These are phyloP conservation scores for Sisymbrium irio DNA, from an alignment of 345 rosid species.

Conservation along the genomic window DNA sequence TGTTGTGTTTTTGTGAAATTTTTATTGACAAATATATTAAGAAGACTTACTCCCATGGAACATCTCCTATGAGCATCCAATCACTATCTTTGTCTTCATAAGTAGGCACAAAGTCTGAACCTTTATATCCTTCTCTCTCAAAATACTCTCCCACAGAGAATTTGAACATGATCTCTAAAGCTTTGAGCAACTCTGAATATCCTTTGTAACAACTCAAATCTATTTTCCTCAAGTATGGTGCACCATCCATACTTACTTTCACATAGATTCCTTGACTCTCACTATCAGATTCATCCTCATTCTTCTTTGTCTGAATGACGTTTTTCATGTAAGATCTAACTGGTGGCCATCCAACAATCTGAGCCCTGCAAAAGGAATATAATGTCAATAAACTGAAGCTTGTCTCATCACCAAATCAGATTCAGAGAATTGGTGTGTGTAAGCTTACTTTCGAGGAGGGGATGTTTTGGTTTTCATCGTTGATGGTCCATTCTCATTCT, in stretches of 20 bases:
- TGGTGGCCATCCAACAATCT: constrained; percentile 94
- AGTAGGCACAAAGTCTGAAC: constrained; percentile 65
- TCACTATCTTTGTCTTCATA: constrained; percentile 88
- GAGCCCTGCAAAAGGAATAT: constrained; percentile 48
- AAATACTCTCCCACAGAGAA: constrained; percentile 52
- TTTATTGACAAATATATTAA: background rate
- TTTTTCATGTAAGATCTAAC: constrained; percentile 78
- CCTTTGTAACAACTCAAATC: constrained; percentile 55
- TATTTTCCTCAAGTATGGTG: constrained; percentile 75
- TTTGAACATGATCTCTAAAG: constrained; percentile 61
- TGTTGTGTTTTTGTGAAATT: background rate
- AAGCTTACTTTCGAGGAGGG: constrained; percentile 28
- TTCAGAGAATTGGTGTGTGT: background rate
- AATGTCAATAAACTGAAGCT: background rate
- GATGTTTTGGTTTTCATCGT: background rate
- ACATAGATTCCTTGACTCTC: constrained; percentile 44
- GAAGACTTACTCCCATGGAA: constrained; percentile 59
- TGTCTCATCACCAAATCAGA: background rate
- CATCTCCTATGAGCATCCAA: constrained; percentile 91
- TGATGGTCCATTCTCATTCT: constrained; percentile 23
- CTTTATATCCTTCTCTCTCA: constrained; percentile 58
- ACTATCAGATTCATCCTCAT: constrained; percentile 23
- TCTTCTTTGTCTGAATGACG: constrained; percentile 42
- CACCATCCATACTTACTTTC: constrained; percentile 85
- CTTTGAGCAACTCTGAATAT: constrained; percentile 54